Base-by-base conservation (phyloP, 176 grass and related monocot genomes). In the Puccinellia tenuiflora region DNA sequence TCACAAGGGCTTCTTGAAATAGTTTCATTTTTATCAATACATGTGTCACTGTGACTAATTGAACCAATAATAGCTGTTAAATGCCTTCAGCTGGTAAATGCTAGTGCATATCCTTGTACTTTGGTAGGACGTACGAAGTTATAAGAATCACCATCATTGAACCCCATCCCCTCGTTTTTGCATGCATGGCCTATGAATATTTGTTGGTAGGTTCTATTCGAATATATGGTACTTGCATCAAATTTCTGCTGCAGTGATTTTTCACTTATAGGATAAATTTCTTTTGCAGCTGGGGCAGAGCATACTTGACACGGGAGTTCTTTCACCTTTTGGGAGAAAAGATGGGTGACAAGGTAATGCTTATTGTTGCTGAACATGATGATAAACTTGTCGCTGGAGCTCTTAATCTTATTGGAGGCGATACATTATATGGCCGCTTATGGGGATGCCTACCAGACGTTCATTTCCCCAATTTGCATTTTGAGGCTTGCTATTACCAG, bases 401-500 rank as follows among this genome's bases (percentile, higher is more conserved):
- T 88, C 91, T 99, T 81, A 99, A 99, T 65, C 85, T 99, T 83
- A 94, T 96, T 84, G 96, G 96, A 81, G 93, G 93, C 0, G 89
- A 92, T 73, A 96, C 93, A 75, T 75, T 99, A 54, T 99, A 93
- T 86, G 96, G 96, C 46, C 89, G 92, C 65, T 80, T 96, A 88
- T 99, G 96, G 96, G 93, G 96, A 61, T 99, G 96, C 75, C 85
- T 92, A 38, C 96, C 96, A 65, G 25, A 88, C 83, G 88, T 86
- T 47, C 91, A 92, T 80, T 99, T 92, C 78, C 93, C 96, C 83
- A 93, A 90, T 90, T 89, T 99, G 89, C 93, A 99, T 87, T 95
- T 99, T 75, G 93, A 99, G 88, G 93, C 93, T 55, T 99, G 96
- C 50, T 96, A 99, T 90, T 99, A 99, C 82, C 96, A 99, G 91